Conservation (phyloP, 257 asterid genomes). For the Fraxinus pennsylvanica region DNA sequence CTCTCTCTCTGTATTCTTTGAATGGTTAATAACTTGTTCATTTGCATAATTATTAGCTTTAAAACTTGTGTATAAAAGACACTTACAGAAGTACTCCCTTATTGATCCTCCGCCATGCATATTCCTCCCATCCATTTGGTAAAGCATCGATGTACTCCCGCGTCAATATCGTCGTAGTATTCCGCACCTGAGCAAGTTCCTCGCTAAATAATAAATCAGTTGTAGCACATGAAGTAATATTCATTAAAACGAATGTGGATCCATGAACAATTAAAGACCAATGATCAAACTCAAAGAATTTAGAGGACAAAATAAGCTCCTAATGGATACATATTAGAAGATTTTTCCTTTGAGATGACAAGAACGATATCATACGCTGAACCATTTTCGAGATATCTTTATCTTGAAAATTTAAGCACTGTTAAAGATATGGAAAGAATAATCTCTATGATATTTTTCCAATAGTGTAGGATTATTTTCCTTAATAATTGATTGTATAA, state of each 20-base stretch:
- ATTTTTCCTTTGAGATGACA: not conserved
- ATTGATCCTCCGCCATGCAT: constrained; percentile 95
- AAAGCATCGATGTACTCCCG: constrained; percentile 90
- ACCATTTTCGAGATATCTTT: not conserved
- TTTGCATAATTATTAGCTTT: not conserved
- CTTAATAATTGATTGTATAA: too few species aligned
- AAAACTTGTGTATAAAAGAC: constrained; percentile 17
- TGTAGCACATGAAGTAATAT: constrained; percentile 39
- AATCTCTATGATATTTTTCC: too few species aligned
- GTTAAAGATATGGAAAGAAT: too few species aligned
- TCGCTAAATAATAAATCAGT: constrained; percentile 76
- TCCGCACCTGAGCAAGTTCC: constrained; percentile 88
- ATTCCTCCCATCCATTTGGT: constrained; percentile 98
- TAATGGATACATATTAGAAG: not conserved
- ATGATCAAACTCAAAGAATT: constrained; percentile 11
- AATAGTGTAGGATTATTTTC: too few species aligned
- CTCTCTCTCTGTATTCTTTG: not conserved
- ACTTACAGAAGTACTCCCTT: constrained; percentile 90
- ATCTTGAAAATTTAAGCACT: not conserved
- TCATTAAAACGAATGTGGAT: constrained; percentile 4
- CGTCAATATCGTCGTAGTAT: constrained; percentile 84
- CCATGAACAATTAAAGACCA: constrained; percentile 8
- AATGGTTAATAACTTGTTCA: not conserved
- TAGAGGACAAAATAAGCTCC: constrained; percentile 14
- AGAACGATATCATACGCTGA: constrained; percentile 11